A percentile compares a stretch with the other conserved stretches of the same genome.
Evolutionary conservation across 2,329 filamentous ascomycete genomes (phyloP).

Genomic region (Aspergillus intermedius): DNA sequence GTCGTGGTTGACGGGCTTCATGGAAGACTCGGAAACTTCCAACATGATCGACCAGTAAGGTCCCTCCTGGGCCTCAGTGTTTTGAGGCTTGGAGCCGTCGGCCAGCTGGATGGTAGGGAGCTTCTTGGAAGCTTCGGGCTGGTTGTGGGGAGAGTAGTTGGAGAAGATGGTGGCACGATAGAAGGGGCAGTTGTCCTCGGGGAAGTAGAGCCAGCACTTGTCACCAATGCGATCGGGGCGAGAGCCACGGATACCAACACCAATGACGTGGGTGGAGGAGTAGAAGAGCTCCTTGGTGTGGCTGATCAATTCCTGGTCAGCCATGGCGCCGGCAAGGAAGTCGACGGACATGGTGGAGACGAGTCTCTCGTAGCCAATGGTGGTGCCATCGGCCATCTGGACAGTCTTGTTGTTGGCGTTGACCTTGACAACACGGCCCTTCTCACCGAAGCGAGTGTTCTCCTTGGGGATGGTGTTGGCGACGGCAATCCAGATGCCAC

Average conservation of each 20-base stretch:
- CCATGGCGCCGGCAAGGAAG: conserved; percentile 77
- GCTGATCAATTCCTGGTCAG: conserved; percentile 72
- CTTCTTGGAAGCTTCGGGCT: conserved; percentile 75
- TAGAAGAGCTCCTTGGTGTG: conserved; percentile 92
- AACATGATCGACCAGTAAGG: conserved; percentile 99
- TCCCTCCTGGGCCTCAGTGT: conserved; percentile 68
- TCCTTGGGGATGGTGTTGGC: conserved; percentile 86
- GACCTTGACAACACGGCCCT: conserved; percentile 77
- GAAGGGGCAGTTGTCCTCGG: conserved; percentile 97
- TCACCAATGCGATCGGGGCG: conserved; percentile 95
- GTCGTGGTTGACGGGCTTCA: conserved; percentile 87
- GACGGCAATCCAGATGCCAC: conserved; percentile 98
- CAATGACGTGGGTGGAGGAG: conserved; percentile 94
- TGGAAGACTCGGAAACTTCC: conserved; percentile 88
- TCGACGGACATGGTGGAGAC: conserved; percentile 96
- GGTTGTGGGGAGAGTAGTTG: conserved; percentile 99
- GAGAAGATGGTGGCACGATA: conserved; percentile 99
- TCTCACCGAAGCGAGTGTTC: conserved; percentile 84
- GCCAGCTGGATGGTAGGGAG: conserved; percentile 80
- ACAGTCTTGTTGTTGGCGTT: conserved; percentile 80
- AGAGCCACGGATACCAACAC: conserved; percentile 84
- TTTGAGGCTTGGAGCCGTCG: conserved; percentile 73
- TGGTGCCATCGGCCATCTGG: conserved; percentile 75
- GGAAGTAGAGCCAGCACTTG: conserved; percentile 99
- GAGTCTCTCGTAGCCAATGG: conserved; percentile 84